phyloP scores from a whole-genome alignment of 768 basidiomycete species.

The Boletus pseudo-olivaceus region DNA sequence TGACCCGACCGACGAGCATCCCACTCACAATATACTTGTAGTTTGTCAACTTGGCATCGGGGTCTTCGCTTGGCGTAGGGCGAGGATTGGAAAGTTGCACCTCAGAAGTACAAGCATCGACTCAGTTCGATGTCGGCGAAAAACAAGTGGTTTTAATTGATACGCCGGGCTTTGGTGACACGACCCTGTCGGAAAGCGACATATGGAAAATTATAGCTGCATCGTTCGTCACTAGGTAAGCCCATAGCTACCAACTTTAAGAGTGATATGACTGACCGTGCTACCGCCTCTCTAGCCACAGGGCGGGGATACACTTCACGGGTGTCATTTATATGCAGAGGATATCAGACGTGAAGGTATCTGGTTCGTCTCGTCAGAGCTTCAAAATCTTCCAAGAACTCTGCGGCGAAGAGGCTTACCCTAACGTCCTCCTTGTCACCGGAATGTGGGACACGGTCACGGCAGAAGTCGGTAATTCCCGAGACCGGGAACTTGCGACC shows the following conservation, averaged over 20 bases:
- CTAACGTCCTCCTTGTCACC: conserved; percentile 49
- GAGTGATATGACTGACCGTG: not conserved
- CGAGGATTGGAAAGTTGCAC: conserved; percentile 35
- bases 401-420: conserved; percentile 45
- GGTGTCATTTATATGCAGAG: conserved; percentile 54
- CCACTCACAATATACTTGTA: conserved; percentile 7
- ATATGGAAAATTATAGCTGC: conserved; percentile 48
- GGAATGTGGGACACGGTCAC: conserved; percentile 48
- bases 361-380: conserved; percentile 43
- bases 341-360: conserved; percentile 47
- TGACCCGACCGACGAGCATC: not conserved
- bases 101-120: conserved; percentile 28
- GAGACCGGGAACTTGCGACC: conserved; percentile 42
- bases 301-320: conserved; percentile 30
- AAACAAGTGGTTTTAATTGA: conserved; percentile 48
- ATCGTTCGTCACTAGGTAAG: conserved; percentile 29
- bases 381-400: conserved; percentile 50
- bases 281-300: conserved; percentile 16
- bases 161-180: conserved; percentile 62
- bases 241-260: not conserved
- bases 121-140: conserved; percentile 25
- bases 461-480: conserved; percentile 29
- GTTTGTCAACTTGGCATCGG: conserved; percentile 35
- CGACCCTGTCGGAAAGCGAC: conserved; percentile 44
- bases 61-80: conserved; percentile 29